These are phyloP conservation scores for Schoenoplectus tabernaemontani DNA, from an alignment of 202 grass and related monocot genomes.

Conservation along the genomic window DNA sequence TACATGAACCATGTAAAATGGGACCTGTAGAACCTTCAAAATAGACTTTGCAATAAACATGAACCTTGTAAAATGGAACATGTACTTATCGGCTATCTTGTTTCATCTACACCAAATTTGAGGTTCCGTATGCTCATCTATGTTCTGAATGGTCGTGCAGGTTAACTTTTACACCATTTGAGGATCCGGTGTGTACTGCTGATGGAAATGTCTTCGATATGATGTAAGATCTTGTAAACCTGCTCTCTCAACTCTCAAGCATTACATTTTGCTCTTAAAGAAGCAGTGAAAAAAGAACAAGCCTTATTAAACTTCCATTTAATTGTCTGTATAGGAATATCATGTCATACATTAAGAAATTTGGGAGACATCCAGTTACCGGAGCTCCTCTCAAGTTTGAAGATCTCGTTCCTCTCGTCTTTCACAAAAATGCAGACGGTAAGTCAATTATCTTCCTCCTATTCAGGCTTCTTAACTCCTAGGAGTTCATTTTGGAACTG, in stretches of 20 bases:
- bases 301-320: conserved; percentile 13
- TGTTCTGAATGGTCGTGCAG: conserved; percentile 25
- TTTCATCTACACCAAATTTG: not conserved
- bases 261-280: not conserved
- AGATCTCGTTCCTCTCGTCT: conserved; percentile 74
- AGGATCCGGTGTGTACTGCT: conserved; percentile 73
- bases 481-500: not conserved
- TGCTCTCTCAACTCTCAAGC: not conserved
- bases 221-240: conserved; percentile 46
- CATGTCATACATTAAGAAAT: conserved; percentile 86
- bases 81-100: not conserved
- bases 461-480: not conserved
- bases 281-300: not conserved
- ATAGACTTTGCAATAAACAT: not conserved
- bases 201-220: conserved; percentile 91
- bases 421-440: conserved; percentile 96
- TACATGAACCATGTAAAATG: not conserved
- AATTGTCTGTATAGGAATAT: conserved; percentile 61
- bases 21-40: not conserved
- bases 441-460: conserved; percentile 3
- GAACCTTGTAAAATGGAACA: too few relatives aligned
- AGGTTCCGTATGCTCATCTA: conserved; percentile 17
- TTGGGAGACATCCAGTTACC: conserved; percentile 73
- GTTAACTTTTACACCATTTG: conserved; percentile 83
- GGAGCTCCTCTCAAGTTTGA: conserved; percentile 63